Percentiles rank a stretch among this genome's conserved stretches.
phyloP scores from a whole-genome alignment of 2,329 filamentous ascomycete species.

The Sporothrix phasma region DNA sequence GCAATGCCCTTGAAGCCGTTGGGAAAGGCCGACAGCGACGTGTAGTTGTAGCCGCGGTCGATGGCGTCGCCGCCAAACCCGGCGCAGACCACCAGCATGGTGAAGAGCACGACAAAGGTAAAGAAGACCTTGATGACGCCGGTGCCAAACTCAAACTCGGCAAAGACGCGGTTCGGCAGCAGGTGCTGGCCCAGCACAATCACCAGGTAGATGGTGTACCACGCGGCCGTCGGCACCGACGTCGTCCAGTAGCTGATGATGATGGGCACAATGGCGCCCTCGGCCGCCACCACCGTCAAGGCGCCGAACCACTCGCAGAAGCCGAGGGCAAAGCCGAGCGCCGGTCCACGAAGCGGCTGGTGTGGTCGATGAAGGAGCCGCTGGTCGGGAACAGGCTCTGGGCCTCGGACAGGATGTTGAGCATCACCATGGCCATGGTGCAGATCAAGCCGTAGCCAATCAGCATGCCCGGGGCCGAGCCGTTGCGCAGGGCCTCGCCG shows the following conservation, averaged over 20 bases:
- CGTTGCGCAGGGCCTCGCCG: slow-evolving; percentile 39
- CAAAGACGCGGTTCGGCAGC: slow-evolving; percentile 37
- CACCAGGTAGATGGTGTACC: slow-evolving; percentile 26
- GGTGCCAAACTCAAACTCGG: slow-evolving; percentile 28
- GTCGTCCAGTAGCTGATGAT: slow-evolving; percentile 34
- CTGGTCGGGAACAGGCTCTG: slow-evolving; percentile 35
- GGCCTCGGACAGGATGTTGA: slow-evolving; percentile 16
- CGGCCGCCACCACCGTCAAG: slow-evolving; percentile 16
- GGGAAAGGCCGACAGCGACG: slow-evolving; percentile 35
- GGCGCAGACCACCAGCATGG: slow-evolving; percentile 16
- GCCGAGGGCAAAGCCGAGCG: slow-evolving; percentile 45
- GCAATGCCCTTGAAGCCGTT: slow-evolving; percentile 65
- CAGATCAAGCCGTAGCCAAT: slow-evolving; percentile 17
- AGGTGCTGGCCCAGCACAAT: slow-evolving; percentile 28
- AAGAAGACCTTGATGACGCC: slow-evolving; percentile 21
- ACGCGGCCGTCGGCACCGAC: slow-evolving; percentile 36
- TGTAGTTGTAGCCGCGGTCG: slow-evolving; percentile 17
- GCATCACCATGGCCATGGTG: slow-evolving; percentile 16
- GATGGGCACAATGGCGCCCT: slow-evolving; percentile 15
- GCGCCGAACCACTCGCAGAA: slow-evolving; percentile 43
- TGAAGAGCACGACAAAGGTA: slow-evolving; percentile 17
- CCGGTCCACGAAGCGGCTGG: slow-evolving; percentile 45
- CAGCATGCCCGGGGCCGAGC: slow-evolving; percentile 43
- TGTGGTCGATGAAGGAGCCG: slow-evolving; percentile 45
- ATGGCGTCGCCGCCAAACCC: slow-evolving; percentile 16